These are phyloP conservation scores for Colletotrichum nymphaeae DNA, from an alignment of 2,329 filamentous ascomycete species.

Conservation along the genomic window DNA sequence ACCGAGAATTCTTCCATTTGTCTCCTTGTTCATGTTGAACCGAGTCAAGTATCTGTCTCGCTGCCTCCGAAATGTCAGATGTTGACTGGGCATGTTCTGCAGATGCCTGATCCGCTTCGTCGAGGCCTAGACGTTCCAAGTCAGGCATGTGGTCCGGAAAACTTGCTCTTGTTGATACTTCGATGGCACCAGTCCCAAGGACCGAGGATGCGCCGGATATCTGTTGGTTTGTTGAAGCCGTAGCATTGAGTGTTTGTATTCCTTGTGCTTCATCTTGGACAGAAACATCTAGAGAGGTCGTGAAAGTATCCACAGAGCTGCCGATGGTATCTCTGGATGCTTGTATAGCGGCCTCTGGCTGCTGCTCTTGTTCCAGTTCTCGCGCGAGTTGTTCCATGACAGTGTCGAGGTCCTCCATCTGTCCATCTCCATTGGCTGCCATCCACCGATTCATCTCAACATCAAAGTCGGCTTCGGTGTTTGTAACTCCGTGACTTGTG, in stretches of 20 bases:
- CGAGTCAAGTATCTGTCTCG: conserved; percentile 54
- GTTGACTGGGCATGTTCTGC: neutral
- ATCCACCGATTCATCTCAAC: conserved; percentile 56
- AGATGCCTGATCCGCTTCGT: neutral
- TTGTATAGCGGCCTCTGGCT: neutral
- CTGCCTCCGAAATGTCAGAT: conserved; percentile 53
- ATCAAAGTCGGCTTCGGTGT: conserved; percentile 49
- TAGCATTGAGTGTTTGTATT: neutral
- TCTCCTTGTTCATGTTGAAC: conserved; percentile 57
- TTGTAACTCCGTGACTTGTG: neutral
- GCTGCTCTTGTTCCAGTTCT: conserved; percentile 46
- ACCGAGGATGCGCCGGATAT: neutral
- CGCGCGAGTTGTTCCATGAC: conserved; percentile 56
- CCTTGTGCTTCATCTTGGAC: neutral
- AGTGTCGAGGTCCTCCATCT: conserved; percentile 54
- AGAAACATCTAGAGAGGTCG: neutral
- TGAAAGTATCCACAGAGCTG: neutral
- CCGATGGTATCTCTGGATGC: neutral
- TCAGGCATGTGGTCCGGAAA: neutral
- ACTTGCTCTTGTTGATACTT: neutral
- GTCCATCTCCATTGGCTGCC: conserved; percentile 45
- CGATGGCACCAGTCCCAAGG: neutral
- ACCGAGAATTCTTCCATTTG: conserved; percentile 60
- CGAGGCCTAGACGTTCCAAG: neutral
- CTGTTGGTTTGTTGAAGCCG: neutral